Conservation (phyloP, 441 rosid genomes). For the Arabidopsis hybrid region DNA sequence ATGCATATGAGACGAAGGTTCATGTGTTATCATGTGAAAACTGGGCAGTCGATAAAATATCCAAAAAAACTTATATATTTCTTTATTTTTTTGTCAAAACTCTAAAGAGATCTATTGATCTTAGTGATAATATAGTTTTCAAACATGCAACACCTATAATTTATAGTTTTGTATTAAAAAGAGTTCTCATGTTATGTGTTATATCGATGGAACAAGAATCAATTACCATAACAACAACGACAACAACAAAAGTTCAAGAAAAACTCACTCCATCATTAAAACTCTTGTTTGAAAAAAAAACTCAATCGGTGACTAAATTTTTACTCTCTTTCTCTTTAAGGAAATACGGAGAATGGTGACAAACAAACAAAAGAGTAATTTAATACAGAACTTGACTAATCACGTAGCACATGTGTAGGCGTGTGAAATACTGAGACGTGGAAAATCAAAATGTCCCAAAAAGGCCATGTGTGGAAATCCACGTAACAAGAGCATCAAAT, state of each 20-base stretch:
- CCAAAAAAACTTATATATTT: not conserved
- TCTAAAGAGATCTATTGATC: slow-evolving; percentile 19
- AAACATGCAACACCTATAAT: slow-evolving; percentile 3
- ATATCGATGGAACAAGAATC: not conserved
- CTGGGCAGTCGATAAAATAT: slow-evolving; percentile 26
- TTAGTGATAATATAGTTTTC: slow-evolving; percentile 20
- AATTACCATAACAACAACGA: not conserved
- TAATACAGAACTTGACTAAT: not conserved
- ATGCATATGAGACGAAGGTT: slow-evolving; percentile 35
- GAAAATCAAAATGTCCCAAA: not conserved
- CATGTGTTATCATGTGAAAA: slow-evolving; percentile 47
- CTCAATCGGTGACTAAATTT: not conserved
- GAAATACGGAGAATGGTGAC: slow-evolving; percentile 21
- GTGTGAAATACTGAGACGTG: not conserved
- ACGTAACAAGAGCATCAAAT: not conserved
- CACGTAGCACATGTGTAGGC: not conserved
- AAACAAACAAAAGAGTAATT: slow-evolving; percentile 22
- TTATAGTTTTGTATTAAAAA: not conserved
- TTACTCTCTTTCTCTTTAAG: not conserved
- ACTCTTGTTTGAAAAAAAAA: not conserved
- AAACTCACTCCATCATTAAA: not conserved
- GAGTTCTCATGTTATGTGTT: not conserved
- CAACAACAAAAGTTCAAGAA: not conserved
- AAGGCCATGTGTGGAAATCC: not conserved
- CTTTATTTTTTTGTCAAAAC: slow-evolving; percentile 14